Percentiles rank a stretch among this genome's conserved stretches.
Conservation (phyloP, 2,329 filamentous ascomycete species). For the Monilinia aucupariae region DNA sequence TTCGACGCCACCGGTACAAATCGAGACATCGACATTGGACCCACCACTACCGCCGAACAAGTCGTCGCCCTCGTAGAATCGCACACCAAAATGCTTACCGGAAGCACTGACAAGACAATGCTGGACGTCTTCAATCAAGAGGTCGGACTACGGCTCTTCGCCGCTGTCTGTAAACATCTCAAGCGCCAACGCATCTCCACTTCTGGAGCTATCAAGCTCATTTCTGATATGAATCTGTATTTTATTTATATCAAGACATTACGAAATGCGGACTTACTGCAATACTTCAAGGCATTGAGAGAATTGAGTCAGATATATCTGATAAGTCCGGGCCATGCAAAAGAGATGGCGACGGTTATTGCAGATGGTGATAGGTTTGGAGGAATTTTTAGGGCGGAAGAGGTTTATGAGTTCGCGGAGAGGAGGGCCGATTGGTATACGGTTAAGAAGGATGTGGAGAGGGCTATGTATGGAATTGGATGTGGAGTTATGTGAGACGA, state of each 20-base stretch:
- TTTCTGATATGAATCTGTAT: slow-evolving; percentile 95
- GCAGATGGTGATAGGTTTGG: slow-evolving; percentile 85
- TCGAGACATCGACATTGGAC: slow-evolving; percentile 54
- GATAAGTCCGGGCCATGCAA: slow-evolving; percentile 79
- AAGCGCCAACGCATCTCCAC: slow-evolving; percentile 92
- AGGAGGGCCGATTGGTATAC: slow-evolving; percentile 91
- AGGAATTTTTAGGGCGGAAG: slow-evolving; percentile 89
- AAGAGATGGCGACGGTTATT: slow-evolving; percentile 92
- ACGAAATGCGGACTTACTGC: slow-evolving; percentile 73
- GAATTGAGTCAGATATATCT: slow-evolving; percentile 95
- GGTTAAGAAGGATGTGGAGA: slow-evolving; percentile 82
- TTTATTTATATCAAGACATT: slow-evolving; percentile 77
- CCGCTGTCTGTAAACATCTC: slow-evolving; percentile 90
- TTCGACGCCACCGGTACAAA: slow-evolving; percentile 33
- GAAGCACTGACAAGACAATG: slow-evolving; percentile 95
- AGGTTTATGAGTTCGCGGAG: slow-evolving; percentile 97
- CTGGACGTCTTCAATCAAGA: slow-evolving; percentile 98
- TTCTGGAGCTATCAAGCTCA: slow-evolving; percentile 83
- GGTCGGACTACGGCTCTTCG: slow-evolving; percentile 87
- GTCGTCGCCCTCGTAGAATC: slow-evolving; percentile 81
- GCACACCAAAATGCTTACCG: slow-evolving; percentile 88
- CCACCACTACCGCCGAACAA: slow-evolving; percentile 70
- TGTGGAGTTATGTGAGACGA: slow-evolving; percentile 50
- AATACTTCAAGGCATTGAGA: slow-evolving; percentile 86
- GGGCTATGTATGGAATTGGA: slow-evolving; percentile 94